Evolutionary conservation across 2,329 filamentous ascomycete genomes (phyloP).

Genomic region (Grosmannia serpens): DNA sequence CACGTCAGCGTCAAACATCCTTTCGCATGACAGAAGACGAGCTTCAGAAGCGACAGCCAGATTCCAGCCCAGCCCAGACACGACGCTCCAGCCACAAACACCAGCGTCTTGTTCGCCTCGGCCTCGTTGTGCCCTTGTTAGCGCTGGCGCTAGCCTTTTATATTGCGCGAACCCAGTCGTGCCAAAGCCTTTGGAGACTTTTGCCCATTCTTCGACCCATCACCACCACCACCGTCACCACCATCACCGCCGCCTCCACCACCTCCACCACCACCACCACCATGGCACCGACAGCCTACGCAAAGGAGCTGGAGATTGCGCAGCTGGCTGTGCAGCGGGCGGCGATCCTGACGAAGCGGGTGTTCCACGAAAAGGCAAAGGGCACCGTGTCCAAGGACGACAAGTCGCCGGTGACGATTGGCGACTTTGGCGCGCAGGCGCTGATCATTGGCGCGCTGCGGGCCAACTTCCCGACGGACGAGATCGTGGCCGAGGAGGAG

Average conservation of each 20-base stretch:
- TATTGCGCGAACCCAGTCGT: neutral
- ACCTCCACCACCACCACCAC: neutral
- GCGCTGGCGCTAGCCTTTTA: conserved; percentile 13
- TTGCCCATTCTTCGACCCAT: too few species aligned
- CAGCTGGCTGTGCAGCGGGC: conserved; percentile 81
- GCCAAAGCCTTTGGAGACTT: neutral
- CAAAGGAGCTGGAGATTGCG: conserved; percentile 69
- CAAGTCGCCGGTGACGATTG: conserved; percentile 92
- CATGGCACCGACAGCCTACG: conserved; percentile 41
- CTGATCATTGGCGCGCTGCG: conserved; percentile 86
- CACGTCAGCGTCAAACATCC: too few species aligned
- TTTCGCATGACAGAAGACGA: too few species aligned
- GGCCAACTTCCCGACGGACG: conserved; percentile 80
- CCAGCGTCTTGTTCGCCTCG: neutral
- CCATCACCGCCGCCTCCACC: conserved; percentile 41
- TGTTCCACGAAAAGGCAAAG: conserved; percentile 74
- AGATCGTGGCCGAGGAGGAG: conserved; percentile 93
- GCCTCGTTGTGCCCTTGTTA: conserved; percentile 3
- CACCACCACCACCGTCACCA: too few species aligned
- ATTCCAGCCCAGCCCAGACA: neutral
- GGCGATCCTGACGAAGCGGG: conserved; percentile 38
- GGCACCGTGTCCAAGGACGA: conserved; percentile 91
- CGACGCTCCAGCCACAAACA: neutral
- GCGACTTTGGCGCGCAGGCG: conserved; percentile 94
- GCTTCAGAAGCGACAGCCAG: neutral